Base-by-base conservation (phyloP, 495 filamentous ascomycete genomes). In the Neurospora sp. region DNA sequence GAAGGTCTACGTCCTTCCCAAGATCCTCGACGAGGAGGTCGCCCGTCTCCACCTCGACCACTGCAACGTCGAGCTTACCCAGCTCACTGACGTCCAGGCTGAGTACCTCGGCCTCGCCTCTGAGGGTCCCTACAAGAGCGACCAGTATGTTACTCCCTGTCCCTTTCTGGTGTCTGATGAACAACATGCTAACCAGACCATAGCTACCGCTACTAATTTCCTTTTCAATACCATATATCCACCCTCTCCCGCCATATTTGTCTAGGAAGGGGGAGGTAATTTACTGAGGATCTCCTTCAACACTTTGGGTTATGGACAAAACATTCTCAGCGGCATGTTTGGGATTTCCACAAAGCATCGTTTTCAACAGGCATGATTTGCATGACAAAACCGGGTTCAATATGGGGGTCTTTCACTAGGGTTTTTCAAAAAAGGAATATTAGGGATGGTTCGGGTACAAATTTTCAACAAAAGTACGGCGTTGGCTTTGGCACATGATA, bases 21-120 rank as follows among this genome's bases (percentile, higher is more conserved):
- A 99, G 94, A 93, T 97, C 76, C 89, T 99, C 48, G 96, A 99
- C 76, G 96, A 99, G 90, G 93, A 97, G 85, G 96, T 99, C 79
- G 96, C 96, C 76, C 88, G 90, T 78, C 92, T 97, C 75, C 96
- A 99, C 85, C 85, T 98, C 78, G 89, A 87, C 70, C 96, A 98
- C 88, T 92, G 96, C 88, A 97, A 97, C 84, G 96, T 88, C 81
- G 94, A 98, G 88, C 87, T 99, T 75, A 90, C 92, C 75, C 90
- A 89, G 82, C 88, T 99, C 79, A 92, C 92, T 76, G 78, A 87
- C 72, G 91, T 91, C 78, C 96, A 99, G 87, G 90, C 93, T 73
- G 96, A 99, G 78, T 99, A 99, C 87, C 90, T 98, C 81, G 89
- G 93, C 78, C 87, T 99, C 72, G 87, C 87, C 35, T 81, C 90